phyloP scores from a whole-genome alignment of 1,139 yeast species.

The Kluyveromyces sp. region DNA sequence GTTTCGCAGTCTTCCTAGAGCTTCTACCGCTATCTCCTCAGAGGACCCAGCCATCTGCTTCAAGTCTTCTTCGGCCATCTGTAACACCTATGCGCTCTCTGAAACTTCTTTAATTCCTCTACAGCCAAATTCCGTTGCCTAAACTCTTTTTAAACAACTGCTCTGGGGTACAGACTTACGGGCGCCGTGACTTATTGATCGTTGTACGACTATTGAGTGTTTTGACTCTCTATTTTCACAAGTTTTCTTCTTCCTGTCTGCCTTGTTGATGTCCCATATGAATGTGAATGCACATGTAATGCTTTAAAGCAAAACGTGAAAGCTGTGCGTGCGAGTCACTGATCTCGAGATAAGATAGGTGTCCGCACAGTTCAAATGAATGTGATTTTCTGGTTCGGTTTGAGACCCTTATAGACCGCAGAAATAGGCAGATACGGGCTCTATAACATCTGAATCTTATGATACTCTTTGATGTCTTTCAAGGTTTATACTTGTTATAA shows the following conservation, averaged over 20 bases:
- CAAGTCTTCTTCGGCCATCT: not conserved
- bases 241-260: not conserved
- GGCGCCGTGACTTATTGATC: too few relatives aligned
- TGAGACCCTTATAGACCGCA: too few relatives aligned
- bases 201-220: too few relatives aligned
- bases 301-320: not conserved
- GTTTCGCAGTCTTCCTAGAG: conserved; percentile 25
- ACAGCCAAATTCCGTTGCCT: too few relatives aligned
- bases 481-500: not conserved
- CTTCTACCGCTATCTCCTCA: conserved; percentile 23
- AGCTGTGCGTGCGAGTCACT: not conserved
- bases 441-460: not conserved
- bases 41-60: not conserved
- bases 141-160: not conserved
- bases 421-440: not conserved
- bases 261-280: not conserved
- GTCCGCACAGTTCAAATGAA: too few relatives aligned
- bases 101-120: too few relatives aligned
- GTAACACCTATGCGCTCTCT: too few relatives aligned
- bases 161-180: too few relatives aligned
- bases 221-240: not conserved
- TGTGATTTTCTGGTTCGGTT: too few relatives aligned
- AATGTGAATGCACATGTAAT: not conserved
- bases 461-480: not conserved
- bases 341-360: not conserved